Percentiles rank a stretch among this genome's conserved stretches.
These are phyloP conservation scores for Cadophora sp. DNA, from an alignment of 2,329 filamentous ascomycete species.

Conservation along the genomic window DNA sequence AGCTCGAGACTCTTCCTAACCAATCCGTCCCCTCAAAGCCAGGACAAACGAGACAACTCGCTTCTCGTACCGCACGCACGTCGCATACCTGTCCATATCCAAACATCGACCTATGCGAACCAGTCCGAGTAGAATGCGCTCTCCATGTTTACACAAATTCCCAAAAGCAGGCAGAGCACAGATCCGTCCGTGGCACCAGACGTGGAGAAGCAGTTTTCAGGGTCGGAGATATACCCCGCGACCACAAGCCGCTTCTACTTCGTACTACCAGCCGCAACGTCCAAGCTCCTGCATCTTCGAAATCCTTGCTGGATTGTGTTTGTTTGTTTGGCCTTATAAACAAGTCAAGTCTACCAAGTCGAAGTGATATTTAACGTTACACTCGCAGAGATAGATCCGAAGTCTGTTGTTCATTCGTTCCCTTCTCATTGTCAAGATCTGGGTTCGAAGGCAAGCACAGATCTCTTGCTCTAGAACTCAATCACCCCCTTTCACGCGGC, in stretches of 20 bases:
- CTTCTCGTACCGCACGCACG: not conserved
- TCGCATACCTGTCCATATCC: not conserved
- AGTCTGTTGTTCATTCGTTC: not conserved
- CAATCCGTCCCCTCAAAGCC: not conserved
- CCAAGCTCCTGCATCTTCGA: not conserved
- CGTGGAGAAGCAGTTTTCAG: not conserved
- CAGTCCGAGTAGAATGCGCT: not conserved
- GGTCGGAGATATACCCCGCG: conserved; percentile 1
- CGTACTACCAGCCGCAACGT: not conserved
- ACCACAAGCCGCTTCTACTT: not conserved
- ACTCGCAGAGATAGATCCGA: not conserved
- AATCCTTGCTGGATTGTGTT: not conserved
- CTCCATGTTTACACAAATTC: not conserved
- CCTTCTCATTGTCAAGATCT: not conserved
- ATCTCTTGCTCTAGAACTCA: not conserved
- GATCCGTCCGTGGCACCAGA: not conserved
- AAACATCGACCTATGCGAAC: not conserved
- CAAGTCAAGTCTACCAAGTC: not conserved
- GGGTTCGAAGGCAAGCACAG: not conserved
- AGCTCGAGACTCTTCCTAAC: not conserved
- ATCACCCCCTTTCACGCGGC: not conserved
- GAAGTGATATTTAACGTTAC: not conserved
- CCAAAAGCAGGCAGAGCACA: not conserved
- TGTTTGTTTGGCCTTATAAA: not conserved
- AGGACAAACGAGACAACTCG: not conserved